A percentile compares a stretch with the other conserved stretches of the same genome.
Evolutionary conservation across 2,329 filamentous ascomycete genomes (phyloP).

Genomic region (Thelonectria blattea): DNA sequence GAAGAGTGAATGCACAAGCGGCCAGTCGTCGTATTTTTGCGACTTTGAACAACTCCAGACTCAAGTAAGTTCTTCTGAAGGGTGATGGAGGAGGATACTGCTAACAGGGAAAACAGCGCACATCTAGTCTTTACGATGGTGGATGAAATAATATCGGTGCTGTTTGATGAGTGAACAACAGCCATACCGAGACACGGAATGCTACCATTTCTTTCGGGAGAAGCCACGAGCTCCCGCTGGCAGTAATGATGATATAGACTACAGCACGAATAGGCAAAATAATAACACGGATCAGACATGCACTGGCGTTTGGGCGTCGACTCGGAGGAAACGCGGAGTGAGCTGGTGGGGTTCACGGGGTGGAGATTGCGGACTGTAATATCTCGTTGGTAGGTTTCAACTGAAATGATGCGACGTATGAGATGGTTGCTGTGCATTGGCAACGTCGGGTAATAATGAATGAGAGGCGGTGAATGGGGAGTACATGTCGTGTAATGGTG

Average conservation of each 20-base stretch:
- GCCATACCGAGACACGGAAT: constrained; percentile 1
- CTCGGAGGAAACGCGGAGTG: constrained; percentile 8
- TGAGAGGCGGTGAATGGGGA: neutral
- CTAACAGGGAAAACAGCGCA: constrained; percentile 51
- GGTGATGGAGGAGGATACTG: constrained; percentile 20
- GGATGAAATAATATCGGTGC: constrained; percentile 70
- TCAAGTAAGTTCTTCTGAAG: constrained; percentile 71
- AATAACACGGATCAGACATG: constrained; percentile 4
- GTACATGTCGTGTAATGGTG: neutral
- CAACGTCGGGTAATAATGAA: neutral
- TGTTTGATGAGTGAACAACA: constrained; percentile 58
- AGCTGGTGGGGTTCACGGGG: constrained; percentile 7
- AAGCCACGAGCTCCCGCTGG: neutral
- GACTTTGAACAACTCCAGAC: constrained; percentile 84
- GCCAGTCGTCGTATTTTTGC: constrained; percentile 89
- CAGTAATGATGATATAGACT: neutral
- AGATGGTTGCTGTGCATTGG: neutral
- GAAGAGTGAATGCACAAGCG: constrained; percentile 86
- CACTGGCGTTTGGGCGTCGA: constrained; percentile 22
- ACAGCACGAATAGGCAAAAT: constrained; percentile 3
- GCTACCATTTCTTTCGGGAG: neutral
- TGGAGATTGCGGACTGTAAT: neutral
- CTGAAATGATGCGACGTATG: neutral
- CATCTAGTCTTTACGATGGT: constrained; percentile 74
- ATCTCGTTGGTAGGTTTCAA: neutral